These are phyloP conservation scores for Pestalotiopsis sp. DNA, from an alignment of 2,329 filamentous ascomycete genomes.

Conservation along the genomic window DNA sequence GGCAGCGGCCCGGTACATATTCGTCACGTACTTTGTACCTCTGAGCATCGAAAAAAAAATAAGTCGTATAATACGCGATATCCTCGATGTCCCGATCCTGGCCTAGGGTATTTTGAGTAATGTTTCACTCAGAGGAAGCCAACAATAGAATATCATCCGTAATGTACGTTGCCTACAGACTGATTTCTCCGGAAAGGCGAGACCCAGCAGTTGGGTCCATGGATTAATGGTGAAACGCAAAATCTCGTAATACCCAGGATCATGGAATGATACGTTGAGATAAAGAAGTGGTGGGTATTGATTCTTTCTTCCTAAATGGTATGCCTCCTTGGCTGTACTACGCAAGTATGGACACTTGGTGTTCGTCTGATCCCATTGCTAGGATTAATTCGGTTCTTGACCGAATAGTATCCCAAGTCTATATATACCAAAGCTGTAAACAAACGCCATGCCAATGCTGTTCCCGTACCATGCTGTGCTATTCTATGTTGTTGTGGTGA, in stretches of 20 bases:
- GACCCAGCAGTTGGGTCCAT: too few relatives aligned
- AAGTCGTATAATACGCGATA: not conserved
- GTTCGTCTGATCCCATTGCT: not conserved
- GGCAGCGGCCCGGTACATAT: not conserved
- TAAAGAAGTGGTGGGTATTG: not conserved
- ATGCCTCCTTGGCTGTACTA: not conserved
- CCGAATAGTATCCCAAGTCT: not conserved
- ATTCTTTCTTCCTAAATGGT: not conserved
- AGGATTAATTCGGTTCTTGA: not conserved
- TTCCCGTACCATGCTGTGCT: not conserved
- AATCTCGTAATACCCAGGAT: not conserved
- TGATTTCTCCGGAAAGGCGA: too few relatives aligned
- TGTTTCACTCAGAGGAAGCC: too few relatives aligned
- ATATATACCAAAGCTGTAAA: not conserved
- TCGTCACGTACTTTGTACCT: not conserved
- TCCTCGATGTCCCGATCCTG: too few relatives aligned
- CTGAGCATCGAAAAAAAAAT: not conserved
- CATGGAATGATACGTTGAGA: not conserved
- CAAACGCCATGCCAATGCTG: constrained; percentile 1
- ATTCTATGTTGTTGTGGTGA: not conserved
- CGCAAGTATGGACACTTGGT: not conserved
- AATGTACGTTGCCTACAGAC: too few relatives aligned
- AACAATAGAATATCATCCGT: too few relatives aligned
- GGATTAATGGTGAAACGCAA: not conserved
- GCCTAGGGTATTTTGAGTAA: too few relatives aligned